These are phyloP conservation scores for Penicillium cataractarum DNA, from an alignment of 495 filamentous ascomycete genomes.

Conservation along the genomic window DNA sequence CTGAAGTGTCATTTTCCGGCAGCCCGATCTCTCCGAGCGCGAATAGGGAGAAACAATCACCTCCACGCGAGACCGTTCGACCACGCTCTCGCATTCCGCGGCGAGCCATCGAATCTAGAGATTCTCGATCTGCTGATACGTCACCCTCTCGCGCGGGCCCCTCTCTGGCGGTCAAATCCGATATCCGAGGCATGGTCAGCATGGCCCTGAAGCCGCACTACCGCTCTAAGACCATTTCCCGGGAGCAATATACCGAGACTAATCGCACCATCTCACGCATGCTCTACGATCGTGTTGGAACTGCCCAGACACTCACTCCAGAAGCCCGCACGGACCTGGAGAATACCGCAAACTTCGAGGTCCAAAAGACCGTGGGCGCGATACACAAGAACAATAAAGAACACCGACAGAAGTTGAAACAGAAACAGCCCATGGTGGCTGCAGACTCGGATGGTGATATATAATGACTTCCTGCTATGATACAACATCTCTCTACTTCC, in stretches of 20 bases:
- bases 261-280: conserved; percentile 81
- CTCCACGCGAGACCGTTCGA: conserved; percentile 13
- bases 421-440: conserved; percentile 30
- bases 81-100: conserved; percentile 39
- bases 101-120: conserved; percentile 31
- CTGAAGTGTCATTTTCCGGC: conserved; percentile 44
- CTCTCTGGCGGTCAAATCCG: conserved; percentile 74
- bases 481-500: conserved; percentile 10
- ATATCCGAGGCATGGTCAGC: conserved; percentile 80
- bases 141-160: conserved; percentile 60
- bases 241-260: conserved; percentile 85
- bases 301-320: conserved; percentile 58
- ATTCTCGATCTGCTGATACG: conserved; percentile 52
- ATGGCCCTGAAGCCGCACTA: conserved; percentile 77
- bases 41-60: conserved; percentile 18
- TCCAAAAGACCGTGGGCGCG: conserved; percentile 62
- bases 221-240: conserved; percentile 65
- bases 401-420: conserved; percentile 15
- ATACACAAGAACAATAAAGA: conserved; percentile 28
- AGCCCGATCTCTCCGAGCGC: conserved; percentile 27
- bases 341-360: conserved; percentile 71
- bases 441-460: conserved; percentile 29
- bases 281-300: conserved; percentile 80
- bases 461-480: conserved; percentile 26
- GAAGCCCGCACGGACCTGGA: conserved; percentile 66